Percentiles rank a stretch among this genome's conserved stretches.
These are phyloP conservation scores for Myriangium duriaei DNA, from an alignment of 2,329 filamentous ascomycete genomes.

Conservation along the genomic window DNA sequence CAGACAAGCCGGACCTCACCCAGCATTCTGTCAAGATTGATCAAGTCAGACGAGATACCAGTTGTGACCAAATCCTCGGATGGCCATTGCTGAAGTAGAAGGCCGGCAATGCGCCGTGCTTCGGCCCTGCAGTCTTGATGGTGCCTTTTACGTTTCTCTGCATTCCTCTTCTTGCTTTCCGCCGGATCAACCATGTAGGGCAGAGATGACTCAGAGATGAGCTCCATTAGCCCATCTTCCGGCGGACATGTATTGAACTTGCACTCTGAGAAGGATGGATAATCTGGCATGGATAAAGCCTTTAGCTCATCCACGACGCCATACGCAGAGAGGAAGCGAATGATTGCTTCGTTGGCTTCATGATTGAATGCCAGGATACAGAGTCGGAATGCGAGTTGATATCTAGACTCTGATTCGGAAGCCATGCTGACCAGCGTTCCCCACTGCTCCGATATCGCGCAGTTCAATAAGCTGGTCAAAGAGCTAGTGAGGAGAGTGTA, in stretches of 20 bases:
- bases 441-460: conserved; percentile 1
- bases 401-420: not conserved
- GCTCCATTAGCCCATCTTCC: not conserved
- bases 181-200: not conserved
- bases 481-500: conserved; percentile 1
- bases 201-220: not conserved
- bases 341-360: conserved; percentile 3
- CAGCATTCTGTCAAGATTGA: too few relatives aligned
- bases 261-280: not conserved
- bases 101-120: too few relatives aligned
- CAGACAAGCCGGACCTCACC: too few relatives aligned
- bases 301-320: not conserved
- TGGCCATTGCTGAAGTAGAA: too few relatives aligned
- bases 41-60: too few relatives aligned
- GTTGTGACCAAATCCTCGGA: too few relatives aligned
- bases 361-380: conserved; percentile 4
- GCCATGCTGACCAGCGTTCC: conserved; percentile 1
- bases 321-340: not conserved
- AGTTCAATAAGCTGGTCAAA: not conserved
- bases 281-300: not conserved
- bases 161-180: too few relatives aligned
- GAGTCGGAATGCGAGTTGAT: not conserved
- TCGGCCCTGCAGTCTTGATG: too few relatives aligned
- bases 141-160: too few relatives aligned
- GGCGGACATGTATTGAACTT: not conserved